phyloP scores from a whole-genome alignment of 305 asterid species.

The Ajuga reptans region DNA sequence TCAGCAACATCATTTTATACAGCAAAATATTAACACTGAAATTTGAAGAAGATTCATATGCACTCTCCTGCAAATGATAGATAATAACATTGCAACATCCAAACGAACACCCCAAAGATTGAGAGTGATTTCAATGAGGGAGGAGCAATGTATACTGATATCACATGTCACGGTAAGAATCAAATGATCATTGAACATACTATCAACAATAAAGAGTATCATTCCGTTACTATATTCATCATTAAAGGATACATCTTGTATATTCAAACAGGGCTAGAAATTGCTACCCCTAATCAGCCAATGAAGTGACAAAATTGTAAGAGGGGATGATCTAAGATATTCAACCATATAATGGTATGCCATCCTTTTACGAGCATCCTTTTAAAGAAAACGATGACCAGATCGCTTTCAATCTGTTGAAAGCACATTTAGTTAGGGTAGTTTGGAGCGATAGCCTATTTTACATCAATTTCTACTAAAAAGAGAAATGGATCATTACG shows the following conservation, averaged over 20 bases:
- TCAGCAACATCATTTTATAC: not conserved
- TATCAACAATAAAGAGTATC: not conserved
- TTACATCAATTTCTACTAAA: not conserved
- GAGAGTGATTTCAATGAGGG: not conserved
- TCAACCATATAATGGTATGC: not conserved
- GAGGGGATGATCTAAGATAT: not conserved
- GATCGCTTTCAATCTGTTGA: not conserved
- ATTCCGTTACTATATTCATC: not conserved
- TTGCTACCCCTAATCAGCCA: not conserved
- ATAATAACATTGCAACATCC: not conserved
- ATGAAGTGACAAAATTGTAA: not conserved
- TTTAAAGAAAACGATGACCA: constrained; percentile 10
- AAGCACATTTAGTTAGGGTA: not conserved
- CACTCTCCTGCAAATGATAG: not conserved
- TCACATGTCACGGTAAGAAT: not conserved
- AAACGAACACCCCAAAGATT: not conserved
- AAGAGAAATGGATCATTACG: not conserved
- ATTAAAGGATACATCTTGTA: not conserved
- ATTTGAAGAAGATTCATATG: not conserved
- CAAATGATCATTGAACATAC: not conserved
- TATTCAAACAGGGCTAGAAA: not conserved
- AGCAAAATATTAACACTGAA: not conserved
- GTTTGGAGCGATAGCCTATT: not conserved
- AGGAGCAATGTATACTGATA: not conserved
- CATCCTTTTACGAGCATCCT: not conserved